Base-by-base conservation (phyloP, 2,329 filamentous ascomycete genomes). In the Arthroderma sp. region DNA sequence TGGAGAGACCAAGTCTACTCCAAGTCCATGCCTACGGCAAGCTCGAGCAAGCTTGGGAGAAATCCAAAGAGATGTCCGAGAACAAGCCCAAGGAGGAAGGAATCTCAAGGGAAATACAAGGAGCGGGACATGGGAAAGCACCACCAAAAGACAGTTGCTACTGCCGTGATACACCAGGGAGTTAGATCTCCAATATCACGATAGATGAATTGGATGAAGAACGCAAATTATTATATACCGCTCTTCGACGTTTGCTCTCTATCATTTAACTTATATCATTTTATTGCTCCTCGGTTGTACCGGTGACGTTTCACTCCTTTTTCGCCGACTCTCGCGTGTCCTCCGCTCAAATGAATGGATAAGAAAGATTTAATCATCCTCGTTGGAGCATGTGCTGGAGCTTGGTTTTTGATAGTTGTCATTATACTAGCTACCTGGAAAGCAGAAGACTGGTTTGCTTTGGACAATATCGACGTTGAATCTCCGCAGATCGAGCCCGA, bases 381-480 rank as follows among this genome's bases (percentile, higher is more conserved):
- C 19, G 38, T 35, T 11, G 53, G 52, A 25, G 11, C 54, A 17
- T 37, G 28, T 38, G 31, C 33, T 51, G 19, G 11, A 9, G 37
- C 9, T 15, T 17, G 52, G 15, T 1, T 56, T 8, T 15, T 55
- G 13, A 25, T 58, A 25, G 28, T 41, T 23, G 5, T 49, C 2
- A 19, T 19, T 35, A 19, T 47, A 9, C 33, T 55, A 28, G 31
- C 23, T 17, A 56, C 35, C 49, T 59, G 56, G 58, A 59, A 43
- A 23, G 19, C n/a, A 2, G 28, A 37, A 9, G 33, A 58, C 17
- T 43, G 38, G 7, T 37, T 39, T 7, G 17, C 56, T 21, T 25
- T 9, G 38, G 57, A 31, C 7, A 37, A 11, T 13, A 41, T 28
- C 19, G 51, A 33, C 39, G 15, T 21, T 28, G 43, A 13, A 35